A percentile compares a stretch with the other conserved stretches of the same genome.
Evolutionary conservation across 2,329 filamentous ascomycete genomes (phyloP).

Genomic region (Eutypa lata): DNA sequence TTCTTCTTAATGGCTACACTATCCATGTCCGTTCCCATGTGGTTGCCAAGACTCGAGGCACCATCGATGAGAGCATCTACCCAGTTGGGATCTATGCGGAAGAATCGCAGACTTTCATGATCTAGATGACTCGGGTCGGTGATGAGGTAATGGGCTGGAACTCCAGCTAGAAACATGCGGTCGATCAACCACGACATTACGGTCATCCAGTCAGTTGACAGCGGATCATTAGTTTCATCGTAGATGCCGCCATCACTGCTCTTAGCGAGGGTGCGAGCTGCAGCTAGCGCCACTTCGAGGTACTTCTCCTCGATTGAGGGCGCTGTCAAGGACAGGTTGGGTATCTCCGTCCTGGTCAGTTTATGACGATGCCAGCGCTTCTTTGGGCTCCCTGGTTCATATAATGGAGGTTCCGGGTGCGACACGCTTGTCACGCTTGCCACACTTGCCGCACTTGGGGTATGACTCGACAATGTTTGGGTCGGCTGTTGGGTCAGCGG

Average conservation of each 20-base stretch:
- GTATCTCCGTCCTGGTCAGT: no score
- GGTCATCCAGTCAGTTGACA: slow-evolving; percentile 33
- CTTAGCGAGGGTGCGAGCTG: slow-evolving; percentile 6
- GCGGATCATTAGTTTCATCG: slow-evolving; percentile 29
- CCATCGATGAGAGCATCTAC: slow-evolving; percentile 41
- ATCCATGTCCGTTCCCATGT: slow-evolving; percentile 28
- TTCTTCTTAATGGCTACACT: slow-evolving; percentile 27
- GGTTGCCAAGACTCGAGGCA: slow-evolving; percentile 38
- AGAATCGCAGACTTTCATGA: slow-evolving; percentile 39
- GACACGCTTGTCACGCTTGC: no score
- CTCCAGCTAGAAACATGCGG: slow-evolving; percentile 29
- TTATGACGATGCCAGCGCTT: no score
- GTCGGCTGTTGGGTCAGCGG: no score
- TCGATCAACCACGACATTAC: slow-evolving; percentile 36
- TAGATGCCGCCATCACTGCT: slow-evolving; percentile 15
- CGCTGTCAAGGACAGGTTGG: no score
- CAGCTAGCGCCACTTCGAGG: slow-evolving; percentile 5
- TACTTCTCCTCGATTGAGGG: not conserved
- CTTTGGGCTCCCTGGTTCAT: no score
- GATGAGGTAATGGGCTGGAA: slow-evolving; percentile 40
- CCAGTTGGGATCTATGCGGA: slow-evolving; percentile 43
- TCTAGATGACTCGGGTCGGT: slow-evolving; percentile 33
- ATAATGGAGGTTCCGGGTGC: no score
- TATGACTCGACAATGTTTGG: no score
- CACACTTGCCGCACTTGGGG: no score